Evolutionary conservation across 1,139 yeast genomes (phyloP).

Genomic region (Yamadazyma dushanensis): DNA sequence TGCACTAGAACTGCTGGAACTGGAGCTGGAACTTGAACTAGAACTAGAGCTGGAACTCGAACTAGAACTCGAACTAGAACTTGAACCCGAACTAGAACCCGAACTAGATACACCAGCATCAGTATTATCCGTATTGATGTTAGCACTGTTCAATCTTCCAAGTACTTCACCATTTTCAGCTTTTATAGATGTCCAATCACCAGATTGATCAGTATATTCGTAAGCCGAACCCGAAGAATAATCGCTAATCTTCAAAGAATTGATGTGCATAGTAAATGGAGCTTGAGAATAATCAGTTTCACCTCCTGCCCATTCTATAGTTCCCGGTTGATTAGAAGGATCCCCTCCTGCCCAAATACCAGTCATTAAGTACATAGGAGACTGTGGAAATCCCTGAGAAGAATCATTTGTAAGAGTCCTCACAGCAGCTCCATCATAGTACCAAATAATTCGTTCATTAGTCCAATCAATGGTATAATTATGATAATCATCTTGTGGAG

Average conservation of each 20-base stretch:
- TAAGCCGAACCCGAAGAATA: conserved; percentile 37
- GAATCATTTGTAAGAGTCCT: conserved; percentile 40
- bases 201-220: conserved; percentile 54
- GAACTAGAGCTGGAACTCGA: conserved; percentile 8
- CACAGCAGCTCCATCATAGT: conserved; percentile 40
- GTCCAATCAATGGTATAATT: conserved; percentile 41
- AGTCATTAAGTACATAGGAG: conserved; percentile 47
- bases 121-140: conserved; percentile 11
- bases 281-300: conserved; percentile 37
- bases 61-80: conserved; percentile 2
- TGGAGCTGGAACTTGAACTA: not conserved
- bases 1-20: conserved; percentile 1
- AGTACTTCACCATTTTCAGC: conserved; percentile 63
- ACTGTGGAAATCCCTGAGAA: conserved; percentile 49
- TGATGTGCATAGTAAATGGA: conserved; percentile 35
- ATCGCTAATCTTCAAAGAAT: conserved; percentile 29
- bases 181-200: conserved; percentile 62
- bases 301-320: conserved; percentile 50
- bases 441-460: conserved; percentile 37
- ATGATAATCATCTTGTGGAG: conserved; percentile 31
- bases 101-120: not conserved
- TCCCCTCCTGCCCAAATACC: conserved; percentile 52
- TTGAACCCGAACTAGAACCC: not conserved
- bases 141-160: conserved; percentile 54
- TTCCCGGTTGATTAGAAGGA: conserved; percentile 45